A percentile compares a stretch with the other conserved stretches of the same genome.
Evolutionary conservation across 768 basidiomycete genomes (phyloP).

Genomic region (Lactarius sp.): DNA sequence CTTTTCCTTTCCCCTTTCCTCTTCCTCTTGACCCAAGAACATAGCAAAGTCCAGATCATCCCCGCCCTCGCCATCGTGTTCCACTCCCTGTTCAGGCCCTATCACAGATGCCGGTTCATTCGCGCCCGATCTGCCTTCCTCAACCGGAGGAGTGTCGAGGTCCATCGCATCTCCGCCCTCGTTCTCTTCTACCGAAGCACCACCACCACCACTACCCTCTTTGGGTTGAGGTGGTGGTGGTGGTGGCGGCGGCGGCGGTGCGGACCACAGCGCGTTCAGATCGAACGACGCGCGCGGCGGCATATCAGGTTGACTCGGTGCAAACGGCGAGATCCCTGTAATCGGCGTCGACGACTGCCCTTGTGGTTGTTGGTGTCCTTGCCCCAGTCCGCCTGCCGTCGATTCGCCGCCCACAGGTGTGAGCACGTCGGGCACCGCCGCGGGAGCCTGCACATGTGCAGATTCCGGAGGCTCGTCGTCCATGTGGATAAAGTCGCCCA

Average conservation of each 20-base stretch:
- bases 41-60: constrained; percentile 72
- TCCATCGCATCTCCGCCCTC: constrained; percentile 8
- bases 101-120: neutral
- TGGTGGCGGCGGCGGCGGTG: constrained; percentile 29
- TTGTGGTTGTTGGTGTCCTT: neutral
- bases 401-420: constrained; percentile 20
- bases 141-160: constrained; percentile 3
- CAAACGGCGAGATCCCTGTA: constrained; percentile 35
- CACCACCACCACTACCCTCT: constrained; percentile 61
- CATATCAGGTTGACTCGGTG: constrained; percentile 39
- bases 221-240: neutral
- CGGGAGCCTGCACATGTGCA: neutral
- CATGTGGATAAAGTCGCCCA: constrained; percentile 27
- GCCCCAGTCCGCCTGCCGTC: constrained; percentile 11
- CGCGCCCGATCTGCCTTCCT: neutral
- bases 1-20: constrained; percentile 27
- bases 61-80: constrained; percentile 45
- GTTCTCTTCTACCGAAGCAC: constrained; percentile 1
- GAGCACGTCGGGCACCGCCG: neutral
- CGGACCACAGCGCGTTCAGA: constrained; percentile 68
- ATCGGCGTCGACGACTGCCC: constrained; percentile 24
- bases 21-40: constrained; percentile 57
- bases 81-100: constrained; percentile 28
- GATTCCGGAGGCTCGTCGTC: constrained; percentile 26
- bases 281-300: constrained; percentile 57